Evolutionary conservation across 1,139 yeast species (phyloP), one percentile per base, ranked within the genome.

Genomic region (Schizosaccharomyces versatilis): DNA sequence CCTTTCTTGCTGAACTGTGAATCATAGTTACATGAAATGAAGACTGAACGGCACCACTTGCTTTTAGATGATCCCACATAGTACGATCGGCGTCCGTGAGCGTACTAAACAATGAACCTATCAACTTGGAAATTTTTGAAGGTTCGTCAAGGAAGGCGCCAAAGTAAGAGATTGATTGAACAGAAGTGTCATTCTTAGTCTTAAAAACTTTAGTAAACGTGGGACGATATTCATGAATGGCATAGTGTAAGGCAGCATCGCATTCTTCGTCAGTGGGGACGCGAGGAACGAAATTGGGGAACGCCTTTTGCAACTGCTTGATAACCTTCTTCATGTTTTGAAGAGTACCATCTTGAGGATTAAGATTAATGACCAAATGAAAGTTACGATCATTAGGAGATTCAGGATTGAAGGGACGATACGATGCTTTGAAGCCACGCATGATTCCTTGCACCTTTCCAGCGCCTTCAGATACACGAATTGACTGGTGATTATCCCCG

Each of bases 401-500:
- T 0, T 60, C 56, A 0, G 68, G 60, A 57, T 74, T 67, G 0
- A 84, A 73, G 0, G 79, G 76, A 38, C 59, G 59, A 63, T 79
- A 85, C 56, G 94, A 69, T 2, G 70, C 70, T 48, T 84, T 71
- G 61, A 88, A 88, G 0, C 90, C 88, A 51, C 71, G 69, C 83
- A 88, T 78, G 39, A 90, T 79, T 12, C 72, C 75, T 19, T 71
- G 66, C 0, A 83, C 79, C 52, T 73, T 70, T 10, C 67, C 66
- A 1, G 67, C 66, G 6, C 75, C 75, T 58, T 77, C 74, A 1
- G 72, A 64, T 0, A 66, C 66, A 2, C 80, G 80, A 53, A 93
- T 83, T 0, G 93, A 77, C 65, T 86, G 96, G 64, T 93, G 99
- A 61, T 84, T 82, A 64, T 85, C 93, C 1, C 96, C 97, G 61